phyloP scores from a whole-genome alignment of 83 land plant species.

The Thuja plicata region DNA sequence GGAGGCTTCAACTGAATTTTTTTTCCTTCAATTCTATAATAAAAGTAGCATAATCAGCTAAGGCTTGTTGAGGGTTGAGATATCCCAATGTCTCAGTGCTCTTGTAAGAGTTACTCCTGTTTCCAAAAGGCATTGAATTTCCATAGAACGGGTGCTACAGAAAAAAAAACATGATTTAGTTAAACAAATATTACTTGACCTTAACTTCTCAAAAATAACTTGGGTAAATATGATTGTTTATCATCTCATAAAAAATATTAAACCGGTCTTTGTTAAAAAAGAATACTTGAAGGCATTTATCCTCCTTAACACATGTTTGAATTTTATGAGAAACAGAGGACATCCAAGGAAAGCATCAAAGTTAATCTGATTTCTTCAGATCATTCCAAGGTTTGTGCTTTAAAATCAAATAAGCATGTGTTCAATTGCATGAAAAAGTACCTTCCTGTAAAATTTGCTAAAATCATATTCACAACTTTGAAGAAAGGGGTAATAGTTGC shows the following conservation, averaged over 20 bases:
- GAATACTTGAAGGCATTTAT: neutral
- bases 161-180: neutral
- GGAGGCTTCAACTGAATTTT: constrained; percentile 75
- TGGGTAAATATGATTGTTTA: no score
- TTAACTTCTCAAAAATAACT: neutral
- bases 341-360: neutral
- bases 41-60: constrained; percentile 85
- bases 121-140: constrained; percentile 83
- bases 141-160: constrained; percentile 88
- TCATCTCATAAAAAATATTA: neutral
- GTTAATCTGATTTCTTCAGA: neutral
- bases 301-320: neutral
- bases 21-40: constrained; percentile 70
- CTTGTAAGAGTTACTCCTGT: constrained; percentile 42
- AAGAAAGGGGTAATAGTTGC: neutral
- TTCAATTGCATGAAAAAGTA: neutral
- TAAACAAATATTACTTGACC: no score
- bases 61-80: constrained; percentile 76
- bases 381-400: neutral
- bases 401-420: neutral
- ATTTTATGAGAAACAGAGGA: neutral
- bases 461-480: neutral
- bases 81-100: constrained; percentile 68
- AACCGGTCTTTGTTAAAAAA: neutral
- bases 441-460: neutral